phyloP scores from a whole-genome alignment of 2,329 filamentous ascomycete species.

The Intubia oerlemansii region DNA sequence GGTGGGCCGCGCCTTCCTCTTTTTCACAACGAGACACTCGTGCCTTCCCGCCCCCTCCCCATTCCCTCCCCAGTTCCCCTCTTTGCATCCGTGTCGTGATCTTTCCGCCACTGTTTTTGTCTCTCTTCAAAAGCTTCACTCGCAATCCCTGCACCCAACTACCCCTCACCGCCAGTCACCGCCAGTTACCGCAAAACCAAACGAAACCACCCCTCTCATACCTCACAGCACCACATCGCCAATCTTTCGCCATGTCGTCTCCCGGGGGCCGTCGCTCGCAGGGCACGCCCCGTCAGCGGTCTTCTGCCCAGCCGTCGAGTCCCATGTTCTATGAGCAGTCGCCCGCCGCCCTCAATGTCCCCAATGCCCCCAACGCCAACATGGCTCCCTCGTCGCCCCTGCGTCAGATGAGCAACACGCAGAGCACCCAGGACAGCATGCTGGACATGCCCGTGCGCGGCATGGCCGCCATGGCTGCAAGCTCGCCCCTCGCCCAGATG shows the following conservation, averaged over 20 bases:
- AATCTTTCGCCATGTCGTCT: slow-evolving; percentile 44
- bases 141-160: too few species aligned
- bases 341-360: not conserved
- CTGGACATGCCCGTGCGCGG: slow-evolving; percentile 9
- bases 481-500: slow-evolving; percentile 38
- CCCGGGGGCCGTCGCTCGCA: slow-evolving; percentile 22
- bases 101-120: too few species aligned
- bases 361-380: not conserved
- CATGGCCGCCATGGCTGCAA: slow-evolving; percentile 18
- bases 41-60: too few species aligned
- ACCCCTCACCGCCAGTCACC: too few species aligned
- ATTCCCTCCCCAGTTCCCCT: too few species aligned
- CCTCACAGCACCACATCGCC: too few species aligned
- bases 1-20: slow-evolving; percentile 4
- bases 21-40: too few species aligned
- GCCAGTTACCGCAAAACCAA: not conserved
- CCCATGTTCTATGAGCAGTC: slow-evolving; percentile 55
- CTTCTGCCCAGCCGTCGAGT: slow-evolving; percentile 44
- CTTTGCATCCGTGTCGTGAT: too few species aligned
- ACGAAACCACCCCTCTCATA: slow-evolving; percentile 2
- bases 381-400: slow-evolving; percentile 25
- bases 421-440: slow-evolving; percentile 19
- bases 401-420: slow-evolving; percentile 33
- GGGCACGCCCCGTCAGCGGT: not conserved
- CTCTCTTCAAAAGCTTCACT: too few species aligned